phyloP scores from a whole-genome alignment of 345 rosid species.

The Corymbia maculata region DNA sequence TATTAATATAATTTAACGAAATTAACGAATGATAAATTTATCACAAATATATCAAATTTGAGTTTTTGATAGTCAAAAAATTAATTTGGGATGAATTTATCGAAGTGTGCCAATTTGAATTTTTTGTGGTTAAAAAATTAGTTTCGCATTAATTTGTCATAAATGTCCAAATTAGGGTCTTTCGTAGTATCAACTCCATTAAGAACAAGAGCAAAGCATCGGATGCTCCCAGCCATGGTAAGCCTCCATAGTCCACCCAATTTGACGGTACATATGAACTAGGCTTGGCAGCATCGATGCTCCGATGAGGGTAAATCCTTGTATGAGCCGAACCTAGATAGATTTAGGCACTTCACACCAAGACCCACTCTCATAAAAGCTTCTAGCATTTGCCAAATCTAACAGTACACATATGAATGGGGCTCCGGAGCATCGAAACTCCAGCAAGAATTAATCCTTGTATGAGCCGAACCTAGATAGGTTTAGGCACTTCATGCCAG shows the following conservation, averaged over 20 bases:
- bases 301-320: background rate
- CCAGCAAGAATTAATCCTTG: background rate
- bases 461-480: background rate
- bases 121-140: too few relatives aligned
- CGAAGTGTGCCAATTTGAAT: fast-evolving
- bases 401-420: background rate
- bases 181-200: fast-evolving
- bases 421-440: background rate
- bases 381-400: background rate
- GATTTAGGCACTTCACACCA: background rate
- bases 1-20: too few relatives aligned
- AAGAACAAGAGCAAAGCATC: background rate
- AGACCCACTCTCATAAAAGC: background rate
- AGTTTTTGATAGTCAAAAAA: too few relatives aligned
- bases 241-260: background rate
- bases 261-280: background rate
- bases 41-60: fast-evolving
- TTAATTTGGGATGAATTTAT: too few relatives aligned
- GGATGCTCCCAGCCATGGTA: background rate
- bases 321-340: background rate
- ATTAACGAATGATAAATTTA: fast-evolving
- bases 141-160: too few relatives aligned
- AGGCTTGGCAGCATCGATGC: background rate
- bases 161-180: too few relatives aligned
- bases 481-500: background rate